A percentile compares a stretch with the other conserved stretches of the same genome.
These are phyloP conservation scores for Clonostachys byssicola DNA, from an alignment of 2,329 filamentous ascomycete species.

Conservation along the genomic window DNA sequence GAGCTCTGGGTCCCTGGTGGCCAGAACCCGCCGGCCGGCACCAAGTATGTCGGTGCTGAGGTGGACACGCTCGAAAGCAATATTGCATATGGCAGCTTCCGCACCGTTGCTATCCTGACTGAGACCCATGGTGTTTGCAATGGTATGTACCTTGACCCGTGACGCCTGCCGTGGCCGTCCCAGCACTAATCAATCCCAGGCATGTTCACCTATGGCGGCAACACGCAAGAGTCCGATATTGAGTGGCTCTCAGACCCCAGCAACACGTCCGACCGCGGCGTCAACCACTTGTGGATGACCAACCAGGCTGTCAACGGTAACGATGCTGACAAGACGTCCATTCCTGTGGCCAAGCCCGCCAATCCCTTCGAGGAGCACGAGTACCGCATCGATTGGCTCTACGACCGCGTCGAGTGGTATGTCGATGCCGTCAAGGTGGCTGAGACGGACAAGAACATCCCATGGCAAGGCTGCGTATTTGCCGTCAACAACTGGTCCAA, in stretches of 20 bases:
- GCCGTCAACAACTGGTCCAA: conserved; percentile 21
- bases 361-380: conserved; percentile 15
- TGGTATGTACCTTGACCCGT: conserved; percentile 7
- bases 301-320: conserved; percentile 18
- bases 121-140: conserved; percentile 21
- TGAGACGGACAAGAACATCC: conserved; percentile 16
- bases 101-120: conserved; percentile 18
- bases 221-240: conserved; percentile 21
- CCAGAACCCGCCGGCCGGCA: conserved; percentile 14
- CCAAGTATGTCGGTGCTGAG: conserved; percentile 14
- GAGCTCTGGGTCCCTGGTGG: conserved; percentile 17
- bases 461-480: conserved; percentile 14
- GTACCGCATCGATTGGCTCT: conserved; percentile 22
- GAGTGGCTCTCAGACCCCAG: conserved; percentile 22
- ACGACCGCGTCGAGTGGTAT: conserved; percentile 13
- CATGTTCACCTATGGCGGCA: conserved; percentile 19
- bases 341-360: not conserved
- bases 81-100: conserved; percentile 20
- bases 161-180: fast-evolving
- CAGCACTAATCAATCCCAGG: conserved; percentile 7
- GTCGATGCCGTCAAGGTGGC: conserved; percentile 17
- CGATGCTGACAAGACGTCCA: conserved; percentile 13
- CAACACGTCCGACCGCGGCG: conserved; percentile 16
- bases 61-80: conserved; percentile 14
- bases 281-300: conserved; percentile 18